Percentiles rank a stretch among this genome's conserved stretches.
Evolutionary conservation across 768 basidiomycete species (phyloP).

Genomic region (Trametes meyenii): DNA sequence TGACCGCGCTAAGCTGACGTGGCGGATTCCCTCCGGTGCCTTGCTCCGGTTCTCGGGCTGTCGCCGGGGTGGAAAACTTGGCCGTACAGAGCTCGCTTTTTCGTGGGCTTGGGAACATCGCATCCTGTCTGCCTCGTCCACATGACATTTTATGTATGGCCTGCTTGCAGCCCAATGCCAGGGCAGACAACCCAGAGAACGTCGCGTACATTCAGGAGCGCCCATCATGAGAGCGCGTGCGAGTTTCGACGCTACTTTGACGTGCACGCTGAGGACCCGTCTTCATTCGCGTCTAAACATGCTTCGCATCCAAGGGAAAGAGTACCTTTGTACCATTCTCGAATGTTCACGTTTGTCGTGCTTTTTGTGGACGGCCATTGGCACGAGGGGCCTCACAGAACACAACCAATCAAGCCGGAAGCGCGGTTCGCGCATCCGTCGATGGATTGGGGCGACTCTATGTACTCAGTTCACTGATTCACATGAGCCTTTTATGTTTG

Average conservation of each 20-base stretch:
- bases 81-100: slow-evolving; percentile 70
- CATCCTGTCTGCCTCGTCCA: not conserved
- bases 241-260: too few relatives aligned
- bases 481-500: too few relatives aligned
- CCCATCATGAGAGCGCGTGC: too few relatives aligned
- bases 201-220: not conserved
- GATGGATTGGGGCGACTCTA: too few relatives aligned
- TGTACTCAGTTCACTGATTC: too few relatives aligned
- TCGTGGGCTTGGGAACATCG: slow-evolving; percentile 62
- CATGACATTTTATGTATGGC: not conserved
- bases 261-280: too few relatives aligned
- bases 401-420: too few relatives aligned
- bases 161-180: not conserved
- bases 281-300: not conserved
- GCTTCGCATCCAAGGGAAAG: not conserved
- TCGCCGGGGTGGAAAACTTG: slow-evolving; percentile 14
- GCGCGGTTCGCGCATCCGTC: too few relatives aligned
- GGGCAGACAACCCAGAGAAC: not conserved
- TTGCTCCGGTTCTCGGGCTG: slow-evolving; percentile 11
- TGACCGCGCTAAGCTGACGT: slow-evolving; percentile 23
- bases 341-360: too few relatives aligned
- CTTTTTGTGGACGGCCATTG: too few relatives aligned
- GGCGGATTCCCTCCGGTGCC: slow-evolving; percentile 15
- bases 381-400: too few relatives aligned
- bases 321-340: not conserved